Evolutionary conservation across 371 early-diverging fungal genomes (phyloP), one percentile per base, ranked within the genome.

Genomic region (Sanchytrium tribonematis): DNA sequence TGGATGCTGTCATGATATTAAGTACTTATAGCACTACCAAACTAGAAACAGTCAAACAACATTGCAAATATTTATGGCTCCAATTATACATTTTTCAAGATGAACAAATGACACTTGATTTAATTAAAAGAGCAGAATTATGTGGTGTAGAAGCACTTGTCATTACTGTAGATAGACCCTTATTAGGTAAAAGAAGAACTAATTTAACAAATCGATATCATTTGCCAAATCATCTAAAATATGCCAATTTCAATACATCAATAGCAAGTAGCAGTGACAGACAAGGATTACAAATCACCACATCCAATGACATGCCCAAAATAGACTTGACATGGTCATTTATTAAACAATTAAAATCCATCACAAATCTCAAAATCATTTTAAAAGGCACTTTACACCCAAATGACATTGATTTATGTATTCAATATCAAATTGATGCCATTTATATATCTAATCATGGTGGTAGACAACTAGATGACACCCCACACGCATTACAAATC

Each of bases 371-470:
- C 79, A 93, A 93, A 12, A 85, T 96, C 48, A 75, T 91, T 17
- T 80, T 93, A 69, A 96, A 96, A 77, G 97, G 97, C 68, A 68
- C 29, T 68, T 48, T 31, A 68, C 30, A 30, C 30, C 70, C 1
- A 30, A 91, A 89, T 69, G 97, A 96, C 78, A 91, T 94, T 28
- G 81, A 84, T 1, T 71, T 87, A 30, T 94, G 95, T 0, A 88
- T 86, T 17, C 71, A 83, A 67, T 69, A 79, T 68, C 91, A 90
- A 0, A 82, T 85, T 68, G 82, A 84, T 31, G 97, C 88, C 31
- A 83, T 94, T 68, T 83, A 92, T 17, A 77, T 96, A n/a, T 88
- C 89, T 68, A 96, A 96, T 75, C 97, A 96, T 73, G 97, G 95
- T 72, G 97, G 97, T 30, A 81, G 97, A 17, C 95, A 96, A 75